Evolutionary conservation across 2,329 filamentous ascomycete genomes (phyloP).

Genomic region (Alternaria solani): DNA sequence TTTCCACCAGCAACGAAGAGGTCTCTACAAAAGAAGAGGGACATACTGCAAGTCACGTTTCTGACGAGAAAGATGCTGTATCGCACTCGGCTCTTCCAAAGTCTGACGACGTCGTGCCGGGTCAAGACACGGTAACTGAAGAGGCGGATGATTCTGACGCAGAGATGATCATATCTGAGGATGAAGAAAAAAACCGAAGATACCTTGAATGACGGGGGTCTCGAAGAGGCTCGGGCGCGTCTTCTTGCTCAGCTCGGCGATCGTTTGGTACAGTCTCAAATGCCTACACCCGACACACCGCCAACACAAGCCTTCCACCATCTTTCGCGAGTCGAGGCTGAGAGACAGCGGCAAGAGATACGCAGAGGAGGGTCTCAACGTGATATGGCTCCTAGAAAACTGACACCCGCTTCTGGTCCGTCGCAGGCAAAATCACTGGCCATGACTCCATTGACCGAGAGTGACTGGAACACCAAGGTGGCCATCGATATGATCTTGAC

Average conservation of each 20-base stretch:
- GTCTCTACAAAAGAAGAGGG: neutral
- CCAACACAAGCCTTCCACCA: neutral
- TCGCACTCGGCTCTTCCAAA: neutral
- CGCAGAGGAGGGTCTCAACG: conserved; percentile 12
- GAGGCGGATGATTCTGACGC: conserved; percentile 19
- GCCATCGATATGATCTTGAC: conserved; percentile 93
- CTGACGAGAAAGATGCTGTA: conserved; percentile 1
- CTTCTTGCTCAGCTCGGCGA: conserved; percentile 55
- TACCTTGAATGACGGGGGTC: conserved; percentile 36
- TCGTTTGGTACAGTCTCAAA: conserved; percentile 33
- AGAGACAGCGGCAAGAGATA: conserved; percentile 30
- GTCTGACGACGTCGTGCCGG: neutral
- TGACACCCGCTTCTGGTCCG: neutral
- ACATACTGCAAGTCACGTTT: neutral
- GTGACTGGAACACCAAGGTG: conserved; percentile 61
- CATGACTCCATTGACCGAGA: conserved; percentile 44
- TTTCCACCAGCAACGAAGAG: neutral
- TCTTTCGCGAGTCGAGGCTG: conserved; percentile 31
- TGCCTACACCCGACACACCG: conserved; percentile 11
- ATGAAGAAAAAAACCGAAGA: conserved; percentile 22
- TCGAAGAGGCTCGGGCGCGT: conserved; percentile 61
- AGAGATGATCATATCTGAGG: conserved; percentile 34
- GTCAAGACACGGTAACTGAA: conserved; percentile 1
- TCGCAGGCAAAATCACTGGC: neutral
- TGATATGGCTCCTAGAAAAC: neutral